phyloP scores from a whole-genome alignment of 2,329 filamentous ascomycete species.

The Mycogone perniciosa region DNA sequence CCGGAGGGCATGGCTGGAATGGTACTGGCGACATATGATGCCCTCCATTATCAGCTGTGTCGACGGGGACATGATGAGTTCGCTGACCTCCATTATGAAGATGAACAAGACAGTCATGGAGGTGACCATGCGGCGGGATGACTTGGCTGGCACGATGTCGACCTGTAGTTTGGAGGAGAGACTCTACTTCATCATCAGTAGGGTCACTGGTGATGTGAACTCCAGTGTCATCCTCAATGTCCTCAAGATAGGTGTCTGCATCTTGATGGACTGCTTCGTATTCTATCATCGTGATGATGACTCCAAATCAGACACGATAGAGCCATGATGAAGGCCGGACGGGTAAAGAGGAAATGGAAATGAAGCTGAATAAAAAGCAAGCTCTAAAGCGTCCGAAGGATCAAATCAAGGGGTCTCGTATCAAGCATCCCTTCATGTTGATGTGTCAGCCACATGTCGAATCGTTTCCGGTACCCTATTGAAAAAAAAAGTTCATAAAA shows the following conservation, averaged over 20 bases:
- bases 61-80: slow-evolving; percentile 34
- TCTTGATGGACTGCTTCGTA: too few relatives aligned
- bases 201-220: background rate
- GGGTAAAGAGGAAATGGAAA: too few relatives aligned
- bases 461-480: too few relatives aligned
- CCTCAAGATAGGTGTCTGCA: background rate
- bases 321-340: too few relatives aligned
- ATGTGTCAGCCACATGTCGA: too few relatives aligned
- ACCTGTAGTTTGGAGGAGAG: slow-evolving; percentile 16
- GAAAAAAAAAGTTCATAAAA: too few relatives aligned
- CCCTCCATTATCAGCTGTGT: slow-evolving; percentile 45
- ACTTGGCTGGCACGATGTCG: slow-evolving; percentile 18
- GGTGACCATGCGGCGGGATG: slow-evolving; percentile 25
- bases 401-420: too few relatives aligned
- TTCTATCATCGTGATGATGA: too few relatives aligned
- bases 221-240: background rate
- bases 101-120: slow-evolving; percentile 32
- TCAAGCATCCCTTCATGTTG: too few relatives aligned
- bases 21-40: slow-evolving; percentile 45
- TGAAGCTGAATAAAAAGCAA: too few relatives aligned
- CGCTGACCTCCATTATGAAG: slow-evolving; percentile 37
- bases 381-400: too few relatives aligned
- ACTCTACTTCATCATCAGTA: slow-evolving; percentile 15
- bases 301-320: too few relatives aligned
- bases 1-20: slow-evolving; percentile 32